Evolutionary conservation across 805 yeast genomes (phyloP).

Genomic region (Wickerhamomyces subpelliculosus): DNA sequence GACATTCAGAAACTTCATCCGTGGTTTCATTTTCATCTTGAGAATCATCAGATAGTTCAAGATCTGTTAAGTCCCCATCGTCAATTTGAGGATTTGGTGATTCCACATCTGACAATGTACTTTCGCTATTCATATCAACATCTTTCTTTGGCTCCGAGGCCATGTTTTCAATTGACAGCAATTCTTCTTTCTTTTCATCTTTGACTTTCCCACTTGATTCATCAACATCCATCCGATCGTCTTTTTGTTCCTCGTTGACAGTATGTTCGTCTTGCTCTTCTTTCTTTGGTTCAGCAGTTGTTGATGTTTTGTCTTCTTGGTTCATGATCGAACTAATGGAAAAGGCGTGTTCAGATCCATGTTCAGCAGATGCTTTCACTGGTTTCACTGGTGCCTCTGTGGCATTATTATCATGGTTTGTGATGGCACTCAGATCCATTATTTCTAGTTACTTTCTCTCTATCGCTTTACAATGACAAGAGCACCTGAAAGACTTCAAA

Average conservation of each 20-base stretch:
- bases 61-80: neutral
- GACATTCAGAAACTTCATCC: neutral
- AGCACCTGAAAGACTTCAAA: too few relatives aligned
- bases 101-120: neutral
- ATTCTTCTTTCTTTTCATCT: neutral
- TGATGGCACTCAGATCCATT: neutral
- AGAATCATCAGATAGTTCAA: conserved; percentile 9
- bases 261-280: too few relatives aligned
- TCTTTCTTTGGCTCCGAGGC: too few relatives aligned
- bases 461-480: too few relatives aligned
- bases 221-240: too few relatives aligned
- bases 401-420: neutral
- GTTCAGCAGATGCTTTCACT: too few relatives aligned
- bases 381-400: neutral
- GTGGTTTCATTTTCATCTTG: conserved; percentile 24
- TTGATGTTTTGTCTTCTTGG: too few relatives aligned
- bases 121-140: conserved; percentile 5
- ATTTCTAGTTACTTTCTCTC: too few relatives aligned
- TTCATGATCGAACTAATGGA: neutral
- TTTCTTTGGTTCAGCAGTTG: too few relatives aligned
- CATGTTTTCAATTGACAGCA: neutral
- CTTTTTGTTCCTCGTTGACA: too few relatives aligned
- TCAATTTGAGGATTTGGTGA: neutral
- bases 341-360: neutral
- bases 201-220: neutral